Conservation (phyloP, 2,329 filamentous ascomycete species). For the Trichophyton equinum region DNA sequence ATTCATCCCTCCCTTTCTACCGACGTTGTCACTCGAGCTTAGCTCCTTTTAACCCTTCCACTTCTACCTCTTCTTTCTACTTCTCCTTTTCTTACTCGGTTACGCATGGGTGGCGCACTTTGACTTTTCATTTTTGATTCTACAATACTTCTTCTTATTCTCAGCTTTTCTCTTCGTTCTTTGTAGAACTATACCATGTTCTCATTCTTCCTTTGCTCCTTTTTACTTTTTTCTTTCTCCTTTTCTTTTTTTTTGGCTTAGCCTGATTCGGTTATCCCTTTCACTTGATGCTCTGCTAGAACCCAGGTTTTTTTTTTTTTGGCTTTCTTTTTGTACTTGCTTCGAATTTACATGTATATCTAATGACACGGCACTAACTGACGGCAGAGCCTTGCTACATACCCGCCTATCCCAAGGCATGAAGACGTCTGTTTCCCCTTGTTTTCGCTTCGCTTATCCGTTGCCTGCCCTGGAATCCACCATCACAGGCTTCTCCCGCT, state of each 20-base stretch:
- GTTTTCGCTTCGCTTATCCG: too few relatives aligned
- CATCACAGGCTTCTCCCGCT: too few relatives aligned
- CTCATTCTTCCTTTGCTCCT: neutral
- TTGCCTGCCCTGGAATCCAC: too few relatives aligned
- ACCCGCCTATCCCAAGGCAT: too few relatives aligned
- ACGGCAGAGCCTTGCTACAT: too few relatives aligned
- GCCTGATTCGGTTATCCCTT: neutral
- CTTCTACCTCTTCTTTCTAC: neutral
- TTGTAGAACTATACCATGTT: constrained; percentile 1
- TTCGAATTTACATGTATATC: too few relatives aligned
- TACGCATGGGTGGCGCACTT: neutral
- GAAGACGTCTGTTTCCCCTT: too few relatives aligned
- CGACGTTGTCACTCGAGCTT: neutral
- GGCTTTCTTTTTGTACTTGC: too few relatives aligned
- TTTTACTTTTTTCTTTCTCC: neutral
- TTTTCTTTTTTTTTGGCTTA: neutral
- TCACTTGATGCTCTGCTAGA: neutral
- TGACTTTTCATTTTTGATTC: neutral
- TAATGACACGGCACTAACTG: too few relatives aligned
- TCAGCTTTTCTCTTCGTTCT: neutral
- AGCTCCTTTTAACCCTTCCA: neutral
- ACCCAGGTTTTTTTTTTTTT: too few relatives aligned
- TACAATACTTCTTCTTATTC: too few relatives aligned
- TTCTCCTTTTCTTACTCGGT: neutral
- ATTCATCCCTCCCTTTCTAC: neutral